Base-by-base conservation (phyloP, 1,284 basidiomycete species). In the Heterobasidion irregulare region DNA sequence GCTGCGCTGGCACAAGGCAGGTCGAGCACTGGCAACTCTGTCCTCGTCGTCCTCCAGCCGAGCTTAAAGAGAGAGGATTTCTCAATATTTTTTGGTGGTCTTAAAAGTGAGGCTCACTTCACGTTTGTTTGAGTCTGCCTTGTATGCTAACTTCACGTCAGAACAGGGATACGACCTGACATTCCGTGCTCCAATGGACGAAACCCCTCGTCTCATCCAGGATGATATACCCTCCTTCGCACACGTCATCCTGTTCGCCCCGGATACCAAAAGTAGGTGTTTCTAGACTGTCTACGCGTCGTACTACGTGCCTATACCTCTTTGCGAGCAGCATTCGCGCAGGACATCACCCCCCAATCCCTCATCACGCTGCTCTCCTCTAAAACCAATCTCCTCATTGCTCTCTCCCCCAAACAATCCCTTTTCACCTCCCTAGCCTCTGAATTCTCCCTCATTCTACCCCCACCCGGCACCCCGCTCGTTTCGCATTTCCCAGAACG, bases 341-440 rank as follows among this genome's bases (percentile, higher is more conserved):
- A 77, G 57, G 91, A 94, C 63, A 78, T 99, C 53, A 83, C n/a
- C 84, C 1, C 94, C 0, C 92, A 96, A 70, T 76, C 82, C 10
- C 76, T 98, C 53, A 81, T 98, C 51, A 68, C 78, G 41, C 83
- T 92, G 50, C 78, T 95, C 53, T 74, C 82, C 9, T 75, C 77
- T 58, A 76, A 83, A 57, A 88, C 92, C 53, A 98, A 98, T 74
- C 76, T 98, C 57, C 78, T 99, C 58, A 74, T 96, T 62, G 84
- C 87, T 1, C 78, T 95, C 55, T 89, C 91, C 1, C 74, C 87
- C 32, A 83, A 84, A 68, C 82, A 84, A 66, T 87, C 84, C 0
- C 76, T 83, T 0, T 71, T 91, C 8, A 78, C 83, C 9, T 81
- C 86, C 13, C 79, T 92, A 54, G 87, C 88, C 0, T 64, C 84